Evolutionary conservation across 176 grass and related monocot genomes (phyloP).

Genomic region (Alloteropsis semialata): DNA sequence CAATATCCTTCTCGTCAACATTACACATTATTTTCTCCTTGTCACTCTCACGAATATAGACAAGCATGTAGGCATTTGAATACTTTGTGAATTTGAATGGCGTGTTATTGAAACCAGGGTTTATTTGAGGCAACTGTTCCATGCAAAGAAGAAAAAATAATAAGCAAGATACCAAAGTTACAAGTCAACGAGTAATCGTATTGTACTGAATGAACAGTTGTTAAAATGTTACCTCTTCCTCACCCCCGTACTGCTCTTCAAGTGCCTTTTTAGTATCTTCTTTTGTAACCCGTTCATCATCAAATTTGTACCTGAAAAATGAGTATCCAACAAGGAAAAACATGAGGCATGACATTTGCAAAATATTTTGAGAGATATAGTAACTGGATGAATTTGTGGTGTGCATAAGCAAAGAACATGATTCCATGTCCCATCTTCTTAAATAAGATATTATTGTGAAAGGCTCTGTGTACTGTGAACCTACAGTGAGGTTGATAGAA

Average conservation of each 20-base stretch:
- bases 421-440: neutral
- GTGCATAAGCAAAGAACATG: conserved; percentile 4
- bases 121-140: conserved; percentile 71
- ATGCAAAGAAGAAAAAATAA: conserved; percentile 22
- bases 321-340: conserved; percentile 16
- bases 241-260: conserved; percentile 98
- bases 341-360: neutral
- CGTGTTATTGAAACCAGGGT: conserved; percentile 82
- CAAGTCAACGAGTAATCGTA: conserved; percentile 14
- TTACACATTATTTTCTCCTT: conserved; percentile 92
- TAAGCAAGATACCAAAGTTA: conserved; percentile 18
- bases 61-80: conserved; percentile 92
- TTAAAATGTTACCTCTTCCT: conserved; percentile 71
- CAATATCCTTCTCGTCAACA: conserved; percentile 94
- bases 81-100: conserved; percentile 90
- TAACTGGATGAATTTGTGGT: conserved; percentile 6
- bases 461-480: neutral
- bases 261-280: conserved; percentile 91
- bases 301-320: conserved; percentile 86
- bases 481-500: neutral
- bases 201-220: neutral
- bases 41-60: conserved; percentile 83
- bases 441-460: conserved; percentile 23
- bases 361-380: conserved; percentile 17
- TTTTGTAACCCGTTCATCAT: conserved; percentile 97